Percentiles rank a stretch among this genome's conserved stretches.
Conservation (phyloP, 2,329 filamentous ascomycete genomes). For the Grosmannia serpens region DNA sequence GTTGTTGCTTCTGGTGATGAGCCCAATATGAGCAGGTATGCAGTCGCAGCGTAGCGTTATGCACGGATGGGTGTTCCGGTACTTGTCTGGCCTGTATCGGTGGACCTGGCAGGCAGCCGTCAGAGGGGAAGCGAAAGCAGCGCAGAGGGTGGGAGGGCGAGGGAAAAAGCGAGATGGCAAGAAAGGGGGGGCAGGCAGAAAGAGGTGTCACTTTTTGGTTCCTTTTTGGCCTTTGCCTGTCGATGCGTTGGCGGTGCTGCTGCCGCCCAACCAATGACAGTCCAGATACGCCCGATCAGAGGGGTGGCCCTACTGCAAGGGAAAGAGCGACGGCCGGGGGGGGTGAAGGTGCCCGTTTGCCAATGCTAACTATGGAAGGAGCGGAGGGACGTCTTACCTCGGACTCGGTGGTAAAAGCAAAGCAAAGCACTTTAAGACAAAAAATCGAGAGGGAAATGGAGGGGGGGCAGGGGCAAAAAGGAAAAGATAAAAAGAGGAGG, state of each 20-base stretch:
- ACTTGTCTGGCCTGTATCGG: background rate
- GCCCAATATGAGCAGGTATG: background rate
- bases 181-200: constrained; percentile 1
- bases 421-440: background rate
- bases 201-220: constrained; percentile 2
- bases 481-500: background rate
- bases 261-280: constrained; percentile 13
- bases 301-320: constrained; percentile 11
- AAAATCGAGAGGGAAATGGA: background rate
- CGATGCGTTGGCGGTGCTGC: constrained; percentile 16
- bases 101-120: background rate
- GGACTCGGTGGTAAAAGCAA: background rate
- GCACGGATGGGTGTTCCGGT: background rate
- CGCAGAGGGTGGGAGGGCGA: background rate
- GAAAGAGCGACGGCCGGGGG: constrained; percentile 9
- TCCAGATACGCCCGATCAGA: constrained; percentile 10
- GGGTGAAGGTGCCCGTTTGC: background rate
- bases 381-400: background rate
- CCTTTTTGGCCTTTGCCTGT: constrained; percentile 7
- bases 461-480: background rate
- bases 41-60: background rate
- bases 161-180: constrained; percentile 8
- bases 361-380: background rate
- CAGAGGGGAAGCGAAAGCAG: background rate
- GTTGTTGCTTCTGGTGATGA: background rate